These are phyloP conservation scores for Nakazawaea peltata DNA, from an alignment of 805 yeast species.

Conservation along the genomic window DNA sequence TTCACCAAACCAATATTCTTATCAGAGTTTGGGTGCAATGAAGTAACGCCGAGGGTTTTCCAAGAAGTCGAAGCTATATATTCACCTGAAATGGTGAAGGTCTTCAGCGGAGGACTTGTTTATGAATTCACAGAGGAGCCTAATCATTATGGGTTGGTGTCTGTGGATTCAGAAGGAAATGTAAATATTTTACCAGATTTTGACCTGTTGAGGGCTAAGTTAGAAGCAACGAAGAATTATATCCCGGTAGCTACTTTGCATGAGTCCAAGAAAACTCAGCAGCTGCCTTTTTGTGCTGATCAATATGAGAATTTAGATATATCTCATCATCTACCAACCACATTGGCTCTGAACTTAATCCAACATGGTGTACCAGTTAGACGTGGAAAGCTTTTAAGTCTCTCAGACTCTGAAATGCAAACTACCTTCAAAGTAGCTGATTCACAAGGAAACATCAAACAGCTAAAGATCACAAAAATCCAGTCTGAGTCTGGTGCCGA, in stretches of 20 bases:
- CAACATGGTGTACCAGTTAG: conserved; percentile 37
- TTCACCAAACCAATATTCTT: conserved; percentile 76
- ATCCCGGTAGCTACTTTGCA: conserved; percentile 16
- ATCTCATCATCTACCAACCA: conserved; percentile 34
- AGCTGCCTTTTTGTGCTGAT: conserved; percentile 21
- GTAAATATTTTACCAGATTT: conserved; percentile 36
- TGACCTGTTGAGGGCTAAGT: conserved; percentile 33
- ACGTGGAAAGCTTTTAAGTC: conserved; percentile 41
- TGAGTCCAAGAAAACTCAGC: conserved; percentile 11
- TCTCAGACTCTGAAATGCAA: conserved; percentile 33
- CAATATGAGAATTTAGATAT: conserved; percentile 35
- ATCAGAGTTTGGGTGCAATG: conserved; percentile 89
- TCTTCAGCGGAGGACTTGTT: conserved; percentile 79
- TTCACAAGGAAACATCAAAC: no score
- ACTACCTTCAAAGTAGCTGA: no score
- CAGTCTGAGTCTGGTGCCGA: no score
- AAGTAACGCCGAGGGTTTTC: conserved; percentile 68
- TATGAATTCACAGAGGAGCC: conserved; percentile 77
- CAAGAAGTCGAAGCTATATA: conserved; percentile 68
- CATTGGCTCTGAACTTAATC: conserved; percentile 34
- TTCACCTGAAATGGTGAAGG: conserved; percentile 63
- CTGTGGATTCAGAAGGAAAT: conserved; percentile 32
- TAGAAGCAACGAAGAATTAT: conserved; percentile 23
- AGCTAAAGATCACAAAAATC: no score
- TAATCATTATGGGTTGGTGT: conserved; percentile 73